A percentile compares a stretch with the other conserved stretches of the same genome.
phyloP scores from a whole-genome alignment of 2,329 filamentous ascomycete genomes.

The Polytolypa hystricis region DNA sequence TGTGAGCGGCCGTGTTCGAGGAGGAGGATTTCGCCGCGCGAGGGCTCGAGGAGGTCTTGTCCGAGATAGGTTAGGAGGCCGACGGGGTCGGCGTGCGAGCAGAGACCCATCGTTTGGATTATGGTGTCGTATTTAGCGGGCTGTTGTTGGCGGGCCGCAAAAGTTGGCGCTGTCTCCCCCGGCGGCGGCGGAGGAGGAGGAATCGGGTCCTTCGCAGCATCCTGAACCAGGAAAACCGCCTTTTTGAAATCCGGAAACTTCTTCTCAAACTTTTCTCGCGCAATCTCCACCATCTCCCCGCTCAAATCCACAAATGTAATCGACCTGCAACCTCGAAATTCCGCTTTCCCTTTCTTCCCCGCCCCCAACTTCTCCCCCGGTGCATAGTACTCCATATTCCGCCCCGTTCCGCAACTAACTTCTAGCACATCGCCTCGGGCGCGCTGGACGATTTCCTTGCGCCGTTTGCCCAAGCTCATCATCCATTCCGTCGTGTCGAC shows the following conservation, averaged over 20 bases:
- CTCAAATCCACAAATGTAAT: slow-evolving; percentile 40
- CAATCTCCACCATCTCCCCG: slow-evolving; percentile 36
- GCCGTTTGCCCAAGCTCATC: slow-evolving; percentile 31
- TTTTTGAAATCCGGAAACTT: slow-evolving; percentile 23
- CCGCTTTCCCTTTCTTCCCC: slow-evolving; percentile 21
- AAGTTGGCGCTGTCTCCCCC: background rate
- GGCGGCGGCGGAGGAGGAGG: slow-evolving; percentile 5
- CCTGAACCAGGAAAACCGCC: slow-evolving; percentile 25
- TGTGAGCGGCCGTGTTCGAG: slow-evolving; percentile 40
- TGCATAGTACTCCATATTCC: slow-evolving; percentile 37
- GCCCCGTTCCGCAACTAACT: slow-evolving; percentile 40
- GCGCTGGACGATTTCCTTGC: slow-evolving; percentile 30
- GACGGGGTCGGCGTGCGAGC: slow-evolving; percentile 35
- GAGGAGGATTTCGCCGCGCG: slow-evolving; percentile 33
- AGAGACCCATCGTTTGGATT: slow-evolving; percentile 41
- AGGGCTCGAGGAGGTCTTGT: slow-evolving; percentile 28
- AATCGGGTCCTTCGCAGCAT: slow-evolving; percentile 23
- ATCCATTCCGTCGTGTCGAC: slow-evolving; percentile 34
- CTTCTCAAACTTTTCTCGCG: slow-evolving; percentile 32
- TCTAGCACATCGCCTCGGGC: slow-evolving; percentile 39
- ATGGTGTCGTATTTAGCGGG: slow-evolving; percentile 34
- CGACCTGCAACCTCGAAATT: slow-evolving; percentile 27
- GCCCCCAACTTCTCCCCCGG: slow-evolving; percentile 25
- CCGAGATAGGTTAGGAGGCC: slow-evolving; percentile 31
- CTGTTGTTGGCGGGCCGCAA: background rate